Base-by-base conservation (phyloP, 1,139 yeast genomes). In the Lodderomyces theae region DNA sequence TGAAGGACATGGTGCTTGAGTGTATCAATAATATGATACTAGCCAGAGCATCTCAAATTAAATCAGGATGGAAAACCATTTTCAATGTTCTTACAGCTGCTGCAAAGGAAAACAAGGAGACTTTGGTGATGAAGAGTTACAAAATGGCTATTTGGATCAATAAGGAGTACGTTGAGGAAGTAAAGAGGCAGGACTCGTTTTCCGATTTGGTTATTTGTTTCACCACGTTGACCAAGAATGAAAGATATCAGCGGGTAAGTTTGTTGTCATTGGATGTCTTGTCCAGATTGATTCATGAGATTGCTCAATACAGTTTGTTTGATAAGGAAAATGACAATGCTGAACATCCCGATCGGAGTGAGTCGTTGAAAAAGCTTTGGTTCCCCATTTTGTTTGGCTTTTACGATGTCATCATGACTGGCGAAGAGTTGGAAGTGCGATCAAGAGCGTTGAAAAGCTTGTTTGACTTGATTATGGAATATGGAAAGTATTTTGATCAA, bases 51-150 rank as follows among this genome's bases (percentile, higher is more conserved):
- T 67, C 64, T 5, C 77, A 79, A 46, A 86, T 94, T 46, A 84
- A 80, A 58, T 89, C 97, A 24, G 99, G 99, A 33, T 94, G 99
- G 99, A 80, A 79, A 47, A 82, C 97, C 0, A 83, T 94, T 46
- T 81, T 92, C 54, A 83, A 81, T 18, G 88, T 89, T 1, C 79
- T 90, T 51, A 70, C 80, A 0, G 78, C 74, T 21, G 86, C 86
- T 2, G 86, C 87, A 0, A 68, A 64, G 38, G 81, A 74, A 34
- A 66, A 64, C 38, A 67, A 69, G 37, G 89, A 82, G 49, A 58
- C 71, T 2, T 68, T 86, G 48, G 92, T 86, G 1, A 58, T 66
- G 40, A 80, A 79, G 48, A 79, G 89, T 1, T 83, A 74, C 58
- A 75, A 77, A 34, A 71, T 85, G 63, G 80, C 83, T 1, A 79